Base-by-base conservation (phyloP, 2,329 filamentous ascomycete species). In the Pseudodiploospora longispora region DNA sequence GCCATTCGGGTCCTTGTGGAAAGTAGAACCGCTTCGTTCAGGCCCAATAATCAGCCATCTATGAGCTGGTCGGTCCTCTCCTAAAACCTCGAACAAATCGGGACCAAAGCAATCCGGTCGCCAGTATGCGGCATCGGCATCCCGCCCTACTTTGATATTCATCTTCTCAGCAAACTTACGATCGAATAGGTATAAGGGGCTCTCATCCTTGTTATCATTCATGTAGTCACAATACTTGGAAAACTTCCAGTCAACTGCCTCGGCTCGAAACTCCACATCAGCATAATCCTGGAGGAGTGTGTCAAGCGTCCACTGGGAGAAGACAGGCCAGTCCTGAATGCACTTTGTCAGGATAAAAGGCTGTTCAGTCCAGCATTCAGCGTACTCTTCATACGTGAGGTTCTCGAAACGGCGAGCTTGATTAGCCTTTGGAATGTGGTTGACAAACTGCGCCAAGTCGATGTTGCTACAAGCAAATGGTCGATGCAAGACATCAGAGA, bases 11-110 rank as follows among this genome's bases (percentile, higher is more conserved):
- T 84, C 80, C 60, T 96, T 96, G 70, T 97, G 91, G 60, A 96
- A 97, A 4, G 90, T 96, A 52, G 87, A 94, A 30, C 91, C 91
- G 58, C 87, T 94, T 46, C 89, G 75, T 50, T 83, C 80, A 1
- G 91, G 89, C 1, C 91, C 90, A 51, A 96, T 76, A 56, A 97
- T 95, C 49, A 97, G 74, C 93, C 91, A 97, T 48, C 89, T 81
- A 57, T 88, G 83, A 50, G 95, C 89, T 3, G 91, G 91, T 42
- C 91, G 78, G 59, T 94, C 80, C 10, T 75, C 60, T 7, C 83
- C 86, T 1, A 97, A 72, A 6, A 93, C 77, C 38, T 82, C 78
- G 58, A 97, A 96, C 12, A 94, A 70, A 59, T 97, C 91, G 41
- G 85, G 78, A 0, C 87, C 88, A 60, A 97, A 96, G 61, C 87